Evolutionary conservation across 208 protist genomes (phyloP).

Genomic region (Zelonia costaricensis): DNA sequence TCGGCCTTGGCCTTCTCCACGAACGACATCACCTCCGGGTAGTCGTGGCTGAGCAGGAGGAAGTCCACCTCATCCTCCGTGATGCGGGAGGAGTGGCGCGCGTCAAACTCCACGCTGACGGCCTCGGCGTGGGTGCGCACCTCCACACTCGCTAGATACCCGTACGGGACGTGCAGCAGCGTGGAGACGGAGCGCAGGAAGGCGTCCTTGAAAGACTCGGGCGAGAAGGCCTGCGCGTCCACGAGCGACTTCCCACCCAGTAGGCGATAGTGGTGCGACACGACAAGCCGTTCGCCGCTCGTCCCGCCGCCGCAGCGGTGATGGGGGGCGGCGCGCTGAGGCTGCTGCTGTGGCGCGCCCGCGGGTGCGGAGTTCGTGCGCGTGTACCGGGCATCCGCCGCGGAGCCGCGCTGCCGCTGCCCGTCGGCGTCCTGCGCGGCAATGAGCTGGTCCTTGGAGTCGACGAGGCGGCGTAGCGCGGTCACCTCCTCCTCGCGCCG

Average conservation of each 20-base stretch:
- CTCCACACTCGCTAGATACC: conserved; percentile 41
- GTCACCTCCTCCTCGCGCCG: conserved; percentile 25
- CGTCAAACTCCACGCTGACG: conserved; percentile 48
- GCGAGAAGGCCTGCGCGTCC: conserved; percentile 21
- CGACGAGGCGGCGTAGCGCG: conserved; percentile 22
- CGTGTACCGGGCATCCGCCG: background rate
- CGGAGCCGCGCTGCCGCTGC: conserved; percentile 7
- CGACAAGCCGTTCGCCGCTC: conserved; percentile 21
- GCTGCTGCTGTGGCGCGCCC: background rate
- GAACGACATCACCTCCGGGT: conserved; percentile 38
- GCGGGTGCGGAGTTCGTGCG: conserved; percentile 27
- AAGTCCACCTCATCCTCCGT: conserved; percentile 43
- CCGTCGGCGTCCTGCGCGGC: conserved; percentile 9
- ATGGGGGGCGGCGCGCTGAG: no score
- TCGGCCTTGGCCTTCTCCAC: conserved; percentile 29
- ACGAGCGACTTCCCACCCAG: conserved; percentile 47
- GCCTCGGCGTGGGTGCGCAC: conserved; percentile 38
- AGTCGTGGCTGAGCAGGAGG: conserved; percentile 44
- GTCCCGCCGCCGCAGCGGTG: conserved; percentile 11
- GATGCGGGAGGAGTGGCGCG: conserved; percentile 40
- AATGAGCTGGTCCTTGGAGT: conserved; percentile 21
- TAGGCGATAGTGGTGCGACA: conserved; percentile 46
- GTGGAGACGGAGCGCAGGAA: conserved; percentile 50
- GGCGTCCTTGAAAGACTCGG: conserved; percentile 40
- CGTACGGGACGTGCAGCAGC: conserved; percentile 40